Base-by-base conservation (phyloP, 2,329 filamentous ascomycete genomes). In the Pseudogymnoascus sp. region DNA sequence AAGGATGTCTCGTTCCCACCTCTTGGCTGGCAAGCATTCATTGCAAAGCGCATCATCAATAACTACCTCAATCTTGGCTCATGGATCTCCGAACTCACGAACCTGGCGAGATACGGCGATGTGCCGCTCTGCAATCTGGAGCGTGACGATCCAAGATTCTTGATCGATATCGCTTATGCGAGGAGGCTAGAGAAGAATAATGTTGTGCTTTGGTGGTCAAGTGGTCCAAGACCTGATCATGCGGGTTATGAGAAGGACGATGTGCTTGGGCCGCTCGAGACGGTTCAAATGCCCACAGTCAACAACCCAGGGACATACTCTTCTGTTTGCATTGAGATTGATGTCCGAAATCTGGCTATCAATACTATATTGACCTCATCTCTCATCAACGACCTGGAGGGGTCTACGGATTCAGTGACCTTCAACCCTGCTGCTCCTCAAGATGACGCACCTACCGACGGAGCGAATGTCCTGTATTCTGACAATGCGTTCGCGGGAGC, bases 331-430 rank as follows among this genome's bases (percentile, higher is more conserved):
- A 95, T 99, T 66, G 95, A 99, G 69, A 77, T 99, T 12, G 91
- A 96, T 66, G 86, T 99, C 59, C 90, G 93, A 53, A 99, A 99
- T 71, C 82, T 99, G 12, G 89, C 92, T 3, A 97, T 99, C 77
- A 99, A 99, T 77, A 99, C 96, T 0, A 96, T 99, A 59, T 80
- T 99, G 16, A 97, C 95, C 0, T 96, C 93, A 0, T 96, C 95
- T 0, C 84, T 99, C 8, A 93, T 99, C 80, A 97, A 97, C 70
- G 95, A 97, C 68, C 86, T 96, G 1, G 95, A 99, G 0, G 87
- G 88, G 3, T 53, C 46, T 7, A 9, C 11, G 11, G 92, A 97
- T 69, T 90, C 90, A 0, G 84, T 96, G 21, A 88, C 92, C 0
- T 90, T 97, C 73, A 96, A 96, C 69, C 88, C 90, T 21, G 87